Percentiles rank a stretch among this genome's conserved stretches.
Conservation (phyloP, 2,329 filamentous ascomycete genomes). For the Colletotrichum lentis region DNA sequence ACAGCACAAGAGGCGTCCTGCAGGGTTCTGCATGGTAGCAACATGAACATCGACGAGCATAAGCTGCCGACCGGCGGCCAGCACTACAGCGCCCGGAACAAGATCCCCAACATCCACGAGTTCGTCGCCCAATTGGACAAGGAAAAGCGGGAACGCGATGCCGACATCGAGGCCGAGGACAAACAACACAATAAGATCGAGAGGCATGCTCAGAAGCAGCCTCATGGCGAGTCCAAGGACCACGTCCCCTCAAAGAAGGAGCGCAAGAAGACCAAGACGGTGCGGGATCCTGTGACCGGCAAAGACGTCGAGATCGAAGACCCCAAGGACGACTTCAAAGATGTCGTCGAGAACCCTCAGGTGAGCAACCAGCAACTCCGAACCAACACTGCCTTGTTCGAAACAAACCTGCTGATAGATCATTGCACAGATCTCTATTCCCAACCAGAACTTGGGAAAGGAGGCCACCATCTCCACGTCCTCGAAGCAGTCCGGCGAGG, state of each 20-base stretch:
- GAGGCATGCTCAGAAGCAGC: neutral
- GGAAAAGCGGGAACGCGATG: slow-evolving; percentile 80
- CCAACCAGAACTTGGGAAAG: slow-evolving; percentile 87
- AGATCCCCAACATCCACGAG: slow-evolving; percentile 85
- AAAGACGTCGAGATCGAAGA: slow-evolving; percentile 87
- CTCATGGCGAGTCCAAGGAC: slow-evolving; percentile 48
- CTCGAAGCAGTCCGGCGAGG: slow-evolving; percentile 73
- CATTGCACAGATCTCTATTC: slow-evolving; percentile 72
- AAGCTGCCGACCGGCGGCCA: slow-evolving; percentile 60
- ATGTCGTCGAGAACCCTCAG: slow-evolving; percentile 75
- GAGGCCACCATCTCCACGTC: slow-evolving; percentile 76
- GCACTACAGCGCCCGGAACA: slow-evolving; percentile 84
- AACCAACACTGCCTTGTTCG: too few relatives aligned
- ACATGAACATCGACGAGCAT: slow-evolving; percentile 53
- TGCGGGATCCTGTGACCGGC: slow-evolving; percentile 89
- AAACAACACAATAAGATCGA: slow-evolving; percentile 47
- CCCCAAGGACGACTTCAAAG: slow-evolving; percentile 73
- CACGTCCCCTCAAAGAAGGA: slow-evolving; percentile 50
- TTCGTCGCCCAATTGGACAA: slow-evolving; percentile 81
- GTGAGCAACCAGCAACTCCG: slow-evolving; percentile 52
- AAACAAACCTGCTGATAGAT: neutral
- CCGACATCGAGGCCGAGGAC: slow-evolving; percentile 69
- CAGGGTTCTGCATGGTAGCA: slow-evolving; percentile 31
- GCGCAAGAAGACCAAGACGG: slow-evolving; percentile 67
- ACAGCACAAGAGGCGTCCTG: neutral